phyloP scores from a whole-genome alignment of 192 early-diverging fungal species.

The Coemansia sp. region DNA sequence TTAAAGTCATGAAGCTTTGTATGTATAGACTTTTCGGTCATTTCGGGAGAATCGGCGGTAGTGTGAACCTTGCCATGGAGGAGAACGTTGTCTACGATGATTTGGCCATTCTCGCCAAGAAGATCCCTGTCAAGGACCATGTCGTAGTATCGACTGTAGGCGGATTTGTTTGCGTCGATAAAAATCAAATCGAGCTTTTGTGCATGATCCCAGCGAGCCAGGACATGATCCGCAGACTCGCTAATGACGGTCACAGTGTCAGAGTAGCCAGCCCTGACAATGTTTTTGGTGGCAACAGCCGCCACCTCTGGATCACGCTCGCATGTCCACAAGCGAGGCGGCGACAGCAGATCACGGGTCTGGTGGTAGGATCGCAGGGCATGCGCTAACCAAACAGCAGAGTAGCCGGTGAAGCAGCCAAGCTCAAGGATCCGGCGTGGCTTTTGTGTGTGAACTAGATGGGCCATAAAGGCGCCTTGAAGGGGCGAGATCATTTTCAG shows the following conservation, averaged over 20 bases:
- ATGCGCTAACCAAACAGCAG: slow-evolving; percentile 65
- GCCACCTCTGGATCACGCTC: slow-evolving; percentile 48
- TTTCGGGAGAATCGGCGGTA: background rate
- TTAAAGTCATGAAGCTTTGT: slow-evolving; percentile 59
- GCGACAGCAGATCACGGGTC: background rate
- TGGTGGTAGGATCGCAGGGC: slow-evolving; percentile 34
- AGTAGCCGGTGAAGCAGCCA: slow-evolving; percentile 69
- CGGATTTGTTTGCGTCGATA: slow-evolving; percentile 72
- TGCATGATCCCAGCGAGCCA: slow-evolving; percentile 31
- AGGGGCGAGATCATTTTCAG: slow-evolving; percentile 50
- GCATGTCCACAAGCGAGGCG: slow-evolving; percentile 31
- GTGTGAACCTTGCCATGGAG: slow-evolving; percentile 37
- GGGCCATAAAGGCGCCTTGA: slow-evolving; percentile 42
- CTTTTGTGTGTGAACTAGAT: slow-evolving; percentile 23
- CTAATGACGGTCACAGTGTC: slow-evolving; percentile 14
- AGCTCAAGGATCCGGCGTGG: slow-evolving; percentile 62
- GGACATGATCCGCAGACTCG: slow-evolving; percentile 14
- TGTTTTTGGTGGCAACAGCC: slow-evolving; percentile 20
- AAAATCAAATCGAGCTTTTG: slow-evolving; percentile 53
- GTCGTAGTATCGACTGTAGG: slow-evolving; percentile 53
- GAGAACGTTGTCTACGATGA: slow-evolving; percentile 68
- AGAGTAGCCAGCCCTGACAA: slow-evolving; percentile 21
- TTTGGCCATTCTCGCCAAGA: slow-evolving; percentile 57
- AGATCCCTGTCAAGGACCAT: slow-evolving; percentile 60
- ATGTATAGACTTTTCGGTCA: background rate